phyloP scores from a whole-genome alignment of 495 filamentous ascomycete genomes.

The Immersiella caudata region DNA sequence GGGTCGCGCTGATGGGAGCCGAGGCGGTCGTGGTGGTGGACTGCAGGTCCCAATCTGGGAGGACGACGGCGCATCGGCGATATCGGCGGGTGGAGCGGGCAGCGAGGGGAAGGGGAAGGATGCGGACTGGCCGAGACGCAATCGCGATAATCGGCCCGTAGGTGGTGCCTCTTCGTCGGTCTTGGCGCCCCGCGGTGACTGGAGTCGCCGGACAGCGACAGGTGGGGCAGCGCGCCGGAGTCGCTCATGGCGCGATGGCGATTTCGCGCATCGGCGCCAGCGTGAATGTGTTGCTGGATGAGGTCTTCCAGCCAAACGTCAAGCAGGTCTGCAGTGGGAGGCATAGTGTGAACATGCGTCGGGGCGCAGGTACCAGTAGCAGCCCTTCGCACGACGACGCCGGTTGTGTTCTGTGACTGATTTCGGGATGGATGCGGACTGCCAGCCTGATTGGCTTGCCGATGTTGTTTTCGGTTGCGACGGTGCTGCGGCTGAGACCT shows the following conservation, averaged over 20 bases:
- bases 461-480: not conserved
- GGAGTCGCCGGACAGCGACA: not conserved
- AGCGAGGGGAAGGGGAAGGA: not conserved
- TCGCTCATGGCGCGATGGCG: not conserved
- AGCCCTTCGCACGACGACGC: too few species aligned
- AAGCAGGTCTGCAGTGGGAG: not conserved
- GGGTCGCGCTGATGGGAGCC: slow-evolving; percentile 3
- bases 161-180: not conserved
- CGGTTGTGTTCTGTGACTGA: not conserved
- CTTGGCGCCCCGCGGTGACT: not conserved
- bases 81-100: not conserved
- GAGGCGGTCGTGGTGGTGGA: slow-evolving; percentile 9
- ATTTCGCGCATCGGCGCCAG: not conserved
- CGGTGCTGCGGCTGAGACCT: not conserved
- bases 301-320: slow-evolving; percentile 3
- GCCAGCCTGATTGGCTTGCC: not conserved
- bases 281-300: not conserved
- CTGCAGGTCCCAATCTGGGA: not conserved
- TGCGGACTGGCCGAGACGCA: not conserved
- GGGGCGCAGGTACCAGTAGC: not conserved
- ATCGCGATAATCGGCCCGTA: not conserved
- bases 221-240: not conserved
- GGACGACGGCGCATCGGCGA: not conserved
- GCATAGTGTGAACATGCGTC: not conserved
- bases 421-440: not conserved